A percentile compares a stretch with the other conserved stretches of the same genome.
Evolutionary conservation across 1,139 yeast genomes (phyloP).

Genomic region (Kazachstania sp.): DNA sequence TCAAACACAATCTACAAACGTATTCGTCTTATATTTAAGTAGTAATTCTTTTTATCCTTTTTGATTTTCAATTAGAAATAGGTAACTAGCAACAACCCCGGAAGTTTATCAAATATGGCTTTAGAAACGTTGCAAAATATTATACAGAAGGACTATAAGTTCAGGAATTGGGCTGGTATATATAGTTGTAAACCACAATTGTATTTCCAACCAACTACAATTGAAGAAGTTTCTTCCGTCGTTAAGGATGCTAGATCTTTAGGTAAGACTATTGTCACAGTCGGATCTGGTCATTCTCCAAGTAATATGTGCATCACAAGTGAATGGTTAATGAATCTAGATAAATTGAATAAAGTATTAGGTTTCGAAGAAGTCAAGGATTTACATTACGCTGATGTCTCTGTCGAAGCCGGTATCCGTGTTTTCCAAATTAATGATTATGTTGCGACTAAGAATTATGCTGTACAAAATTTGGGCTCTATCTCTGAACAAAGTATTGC

Average conservation of each 20-base stretch:
- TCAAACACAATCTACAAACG: too few species aligned
- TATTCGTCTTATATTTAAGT: not conserved
- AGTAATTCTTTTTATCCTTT: not conserved
- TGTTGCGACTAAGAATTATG: constrained; percentile 56
- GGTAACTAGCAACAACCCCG: not conserved
- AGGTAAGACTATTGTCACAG: constrained; percentile 67
- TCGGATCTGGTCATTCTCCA: constrained; percentile 95
- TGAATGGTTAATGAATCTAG: constrained; percentile 86
- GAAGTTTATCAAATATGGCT: not conserved
- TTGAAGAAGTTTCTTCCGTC: constrained; percentile 56
- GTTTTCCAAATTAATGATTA: constrained; percentile 67
- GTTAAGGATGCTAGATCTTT: constrained; percentile 55
- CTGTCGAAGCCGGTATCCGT: constrained; percentile 88
- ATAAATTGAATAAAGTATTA: constrained; percentile 53
- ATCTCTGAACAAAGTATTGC: constrained; percentile 91
- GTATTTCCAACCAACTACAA: constrained; percentile 62
- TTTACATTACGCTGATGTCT: constrained; percentile 74
- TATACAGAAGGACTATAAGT: constrained; percentile 9
- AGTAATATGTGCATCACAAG: constrained; percentile 80
- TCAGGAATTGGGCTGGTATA: constrained; percentile 86
- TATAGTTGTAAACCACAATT: constrained; percentile 68
- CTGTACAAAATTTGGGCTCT: constrained; percentile 87
- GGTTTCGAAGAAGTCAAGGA: constrained; percentile 35
- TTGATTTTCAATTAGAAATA: not conserved
- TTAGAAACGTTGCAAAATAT: not conserved